phyloP scores from a whole-genome alignment of 805 yeast species.

The Tetrapisispora phaffii region DNA sequence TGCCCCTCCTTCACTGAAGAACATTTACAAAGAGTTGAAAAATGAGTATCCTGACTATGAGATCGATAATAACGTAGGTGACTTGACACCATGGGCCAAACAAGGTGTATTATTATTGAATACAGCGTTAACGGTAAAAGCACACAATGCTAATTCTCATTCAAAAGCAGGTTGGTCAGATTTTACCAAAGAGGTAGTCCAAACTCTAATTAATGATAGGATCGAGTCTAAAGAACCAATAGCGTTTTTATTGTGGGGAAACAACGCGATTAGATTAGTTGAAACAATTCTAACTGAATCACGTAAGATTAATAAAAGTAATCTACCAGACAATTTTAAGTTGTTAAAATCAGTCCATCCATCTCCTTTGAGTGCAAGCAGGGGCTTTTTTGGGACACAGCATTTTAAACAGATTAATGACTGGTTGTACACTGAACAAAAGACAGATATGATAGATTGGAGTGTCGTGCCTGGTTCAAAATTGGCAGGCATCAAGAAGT shows the following conservation, averaged over 20 bases:
- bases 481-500: constrained; percentile 15
- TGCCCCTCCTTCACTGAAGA: constrained; percentile 80
- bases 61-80: constrained; percentile 40
- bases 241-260: constrained; percentile 75
- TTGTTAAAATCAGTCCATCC: constrained; percentile 82
- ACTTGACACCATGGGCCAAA: constrained; percentile 72
- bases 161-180: constrained; percentile 86
- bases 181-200: constrained; percentile 68
- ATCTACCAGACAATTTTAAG: constrained; percentile 28
- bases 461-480: constrained; percentile 29
- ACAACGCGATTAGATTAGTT: constrained; percentile 59
- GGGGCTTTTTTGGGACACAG: constrained; percentile 60
- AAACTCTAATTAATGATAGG: constrained; percentile 41
- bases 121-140: constrained; percentile 82
- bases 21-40: constrained; percentile 71
- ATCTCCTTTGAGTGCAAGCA: constrained; percentile 86
- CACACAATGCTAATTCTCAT: constrained; percentile 90
- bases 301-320: constrained; percentile 10
- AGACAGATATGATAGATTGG: constrained; percentile 57
- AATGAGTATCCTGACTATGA: constrained; percentile 66
- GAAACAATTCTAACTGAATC: constrained; percentile 27
- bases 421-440: constrained; percentile 46
- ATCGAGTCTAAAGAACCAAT: constrained; percentile 41
- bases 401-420: constrained; percentile 71
- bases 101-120: constrained; percentile 84